Evolutionary conservation across 768 basidiomycete species (phyloP).

Genomic region (Lactarius sanguifluus): DNA sequence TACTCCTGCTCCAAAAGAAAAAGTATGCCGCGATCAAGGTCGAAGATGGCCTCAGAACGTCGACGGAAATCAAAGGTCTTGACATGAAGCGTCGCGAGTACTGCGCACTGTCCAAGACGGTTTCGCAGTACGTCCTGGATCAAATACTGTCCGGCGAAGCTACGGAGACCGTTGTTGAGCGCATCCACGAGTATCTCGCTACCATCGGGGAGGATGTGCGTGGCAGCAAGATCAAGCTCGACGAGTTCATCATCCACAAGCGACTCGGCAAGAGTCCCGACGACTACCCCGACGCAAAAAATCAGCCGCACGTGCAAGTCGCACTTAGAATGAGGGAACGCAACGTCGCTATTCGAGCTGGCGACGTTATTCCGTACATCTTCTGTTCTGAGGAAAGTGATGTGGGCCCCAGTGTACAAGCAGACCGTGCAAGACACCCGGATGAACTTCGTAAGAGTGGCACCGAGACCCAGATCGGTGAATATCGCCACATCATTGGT

Average conservation of each 20-base stretch:
- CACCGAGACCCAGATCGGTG: conserved; percentile 72
- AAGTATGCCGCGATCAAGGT: conserved; percentile 98
- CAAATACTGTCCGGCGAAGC: conserved; percentile 89
- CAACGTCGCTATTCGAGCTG: conserved; percentile 74
- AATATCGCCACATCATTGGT: conserved; percentile 21
- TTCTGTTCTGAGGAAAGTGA: conserved; percentile 85
- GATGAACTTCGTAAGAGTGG: conserved; percentile 81
- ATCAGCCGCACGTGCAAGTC: conserved; percentile 95
- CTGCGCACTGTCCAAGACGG: conserved; percentile 84
- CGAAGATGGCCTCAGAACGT: conserved; percentile 74
- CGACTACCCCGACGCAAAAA: conserved; percentile 95
- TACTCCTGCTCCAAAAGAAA: conserved; percentile 95
- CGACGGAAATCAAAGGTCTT: conserved; percentile 91
- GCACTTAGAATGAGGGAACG: conserved; percentile 86
- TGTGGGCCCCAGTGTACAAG: conserved; percentile 70
- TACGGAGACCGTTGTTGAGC: conserved; percentile 85
- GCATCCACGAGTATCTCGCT: conserved; percentile 88
- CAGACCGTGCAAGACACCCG: conserved; percentile 90
- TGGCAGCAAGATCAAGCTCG: conserved; percentile 73
- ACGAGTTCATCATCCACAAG: conserved; percentile 96
- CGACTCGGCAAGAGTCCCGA: conserved; percentile 95
- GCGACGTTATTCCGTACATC: conserved; percentile 95
- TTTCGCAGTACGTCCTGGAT: conserved; percentile 91
- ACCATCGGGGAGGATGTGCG: conserved; percentile 77
- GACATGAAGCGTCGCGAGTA: conserved; percentile 99